These are phyloP conservation scores for Agaricus subrufescens DNA, from an alignment of 768 basidiomycete genomes.

Conservation along the genomic window DNA sequence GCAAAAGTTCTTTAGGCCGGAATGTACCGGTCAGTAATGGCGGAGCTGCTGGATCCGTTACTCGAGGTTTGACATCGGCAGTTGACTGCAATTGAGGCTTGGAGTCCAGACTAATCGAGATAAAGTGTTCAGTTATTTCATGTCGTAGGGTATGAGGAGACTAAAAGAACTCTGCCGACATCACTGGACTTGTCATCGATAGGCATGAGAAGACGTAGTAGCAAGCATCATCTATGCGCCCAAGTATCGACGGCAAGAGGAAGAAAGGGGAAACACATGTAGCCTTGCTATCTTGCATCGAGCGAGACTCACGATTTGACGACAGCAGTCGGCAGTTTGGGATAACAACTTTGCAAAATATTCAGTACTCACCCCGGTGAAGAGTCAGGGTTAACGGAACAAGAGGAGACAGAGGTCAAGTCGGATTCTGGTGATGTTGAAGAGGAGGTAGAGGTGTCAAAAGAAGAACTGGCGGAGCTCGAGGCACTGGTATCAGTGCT, in stretches of 20 bases:
- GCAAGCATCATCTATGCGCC: not conserved
- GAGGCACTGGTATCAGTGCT: not conserved
- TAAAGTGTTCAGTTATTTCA: constrained; percentile 4
- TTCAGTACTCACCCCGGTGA: constrained; percentile 6
- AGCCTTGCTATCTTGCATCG: not conserved
- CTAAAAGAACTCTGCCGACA: constrained; percentile 1
- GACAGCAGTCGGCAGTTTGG: not conserved
- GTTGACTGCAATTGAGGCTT: not conserved
- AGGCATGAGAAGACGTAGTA: not conserved
- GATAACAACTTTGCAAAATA: not conserved
- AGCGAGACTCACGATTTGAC: constrained; percentile 1
- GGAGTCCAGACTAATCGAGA: constrained; percentile 2
- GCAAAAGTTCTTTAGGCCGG: constrained; percentile 39
- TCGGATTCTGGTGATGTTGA: constrained; percentile 5
- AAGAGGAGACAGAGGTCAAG: constrained; percentile 1
- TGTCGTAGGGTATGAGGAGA: not conserved
- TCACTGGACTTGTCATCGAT: not conserved
- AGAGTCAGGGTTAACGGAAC: constrained; percentile 1
- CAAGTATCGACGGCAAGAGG: not conserved
- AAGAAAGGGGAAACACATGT: not conserved
- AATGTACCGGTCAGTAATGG: constrained; percentile 49
- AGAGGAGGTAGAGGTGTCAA: constrained; percentile 5
- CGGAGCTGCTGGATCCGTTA: constrained; percentile 22
- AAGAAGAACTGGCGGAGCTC: constrained; percentile 10
- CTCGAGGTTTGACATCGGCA: not conserved